Conservation (phyloP, 208 protist species). For the Acanthamoeba castellanii region DNA sequence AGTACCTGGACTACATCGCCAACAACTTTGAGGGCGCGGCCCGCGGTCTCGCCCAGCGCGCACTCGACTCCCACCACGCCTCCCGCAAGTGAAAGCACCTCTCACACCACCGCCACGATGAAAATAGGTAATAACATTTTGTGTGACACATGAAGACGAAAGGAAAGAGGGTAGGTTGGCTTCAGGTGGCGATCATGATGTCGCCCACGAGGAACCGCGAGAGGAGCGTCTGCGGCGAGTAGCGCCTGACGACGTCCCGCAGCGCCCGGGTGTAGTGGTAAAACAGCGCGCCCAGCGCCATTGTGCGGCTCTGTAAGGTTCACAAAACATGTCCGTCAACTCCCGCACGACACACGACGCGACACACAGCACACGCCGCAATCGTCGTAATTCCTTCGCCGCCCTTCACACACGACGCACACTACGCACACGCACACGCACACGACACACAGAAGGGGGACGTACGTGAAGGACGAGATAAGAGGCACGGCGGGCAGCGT, state of each 20-base stretch:
- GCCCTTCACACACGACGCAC: not conserved
- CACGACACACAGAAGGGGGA: not conserved
- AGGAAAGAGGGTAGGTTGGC: not conserved
- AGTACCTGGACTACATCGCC: conserved; percentile 72
- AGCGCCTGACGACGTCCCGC: not conserved
- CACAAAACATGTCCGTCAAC: too few relatives aligned
- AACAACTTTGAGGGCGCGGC: not conserved
- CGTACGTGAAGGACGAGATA: not conserved
- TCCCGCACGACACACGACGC: too few relatives aligned
- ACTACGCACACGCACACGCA: too few relatives aligned
- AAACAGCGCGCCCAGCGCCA: conserved; percentile 6
- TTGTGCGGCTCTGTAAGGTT: not conserved
- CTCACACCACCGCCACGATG: too few relatives aligned
- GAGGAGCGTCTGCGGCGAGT: conserved; percentile 12
- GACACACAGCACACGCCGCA: too few relatives aligned
- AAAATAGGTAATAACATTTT: too few relatives aligned
- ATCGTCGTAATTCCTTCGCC: too few relatives aligned
- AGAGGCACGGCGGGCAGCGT: not conserved
- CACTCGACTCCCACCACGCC: conserved; percentile 26
- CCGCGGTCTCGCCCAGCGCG: conserved; percentile 2
- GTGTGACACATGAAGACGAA: not conserved
- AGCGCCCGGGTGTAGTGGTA: not conserved
- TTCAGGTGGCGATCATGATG: conserved; percentile 9
- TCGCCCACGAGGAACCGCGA: conserved; percentile 20
- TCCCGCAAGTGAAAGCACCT: not conserved